These are phyloP conservation scores for Miamiensis avidus DNA, from an alignment of 169 alveolate genomes.

Conservation along the genomic window DNA sequence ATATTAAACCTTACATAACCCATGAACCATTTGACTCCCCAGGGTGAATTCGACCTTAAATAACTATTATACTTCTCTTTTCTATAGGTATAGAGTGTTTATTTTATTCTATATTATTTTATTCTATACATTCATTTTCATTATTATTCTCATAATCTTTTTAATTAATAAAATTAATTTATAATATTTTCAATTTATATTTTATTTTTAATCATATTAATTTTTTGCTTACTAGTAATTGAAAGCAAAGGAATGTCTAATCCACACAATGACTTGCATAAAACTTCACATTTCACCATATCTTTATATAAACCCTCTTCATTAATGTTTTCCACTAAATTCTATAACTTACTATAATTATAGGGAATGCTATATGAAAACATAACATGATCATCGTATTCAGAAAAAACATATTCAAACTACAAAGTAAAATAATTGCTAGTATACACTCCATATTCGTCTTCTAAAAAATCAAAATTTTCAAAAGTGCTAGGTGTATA, in stretches of 20 bases:
- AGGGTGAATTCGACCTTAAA: constrained; percentile 91
- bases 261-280: constrained; percentile 52
- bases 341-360: constrained; percentile 72
- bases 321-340: constrained; percentile 25
- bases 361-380: constrained; percentile 86
- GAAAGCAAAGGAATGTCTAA: constrained; percentile 46
- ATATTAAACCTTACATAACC: constrained; percentile 70
- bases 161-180: no score
- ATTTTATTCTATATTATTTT: no score
- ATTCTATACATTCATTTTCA: no score
- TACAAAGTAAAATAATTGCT: constrained; percentile 63
- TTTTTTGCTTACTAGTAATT: constrained; percentile 36
- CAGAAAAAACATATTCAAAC: constrained; percentile 57
- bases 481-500: constrained; percentile 50
- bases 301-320: constrained; percentile 41
- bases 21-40: constrained; percentile 87
- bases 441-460: not conserved
- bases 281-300: constrained; percentile 1
- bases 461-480: constrained; percentile 15
- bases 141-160: not conserved
- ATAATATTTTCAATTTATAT: no score
- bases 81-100: not conserved
- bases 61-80: constrained; percentile 62
- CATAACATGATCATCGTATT: constrained; percentile 72
- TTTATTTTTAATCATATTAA: no score